A percentile compares a stretch with the other conserved stretches of the same genome.
These are phyloP conservation scores for Lichtheimia corymbifera DNA, from an alignment of 371 early-diverging fungal genomes.

Conservation along the genomic window DNA sequence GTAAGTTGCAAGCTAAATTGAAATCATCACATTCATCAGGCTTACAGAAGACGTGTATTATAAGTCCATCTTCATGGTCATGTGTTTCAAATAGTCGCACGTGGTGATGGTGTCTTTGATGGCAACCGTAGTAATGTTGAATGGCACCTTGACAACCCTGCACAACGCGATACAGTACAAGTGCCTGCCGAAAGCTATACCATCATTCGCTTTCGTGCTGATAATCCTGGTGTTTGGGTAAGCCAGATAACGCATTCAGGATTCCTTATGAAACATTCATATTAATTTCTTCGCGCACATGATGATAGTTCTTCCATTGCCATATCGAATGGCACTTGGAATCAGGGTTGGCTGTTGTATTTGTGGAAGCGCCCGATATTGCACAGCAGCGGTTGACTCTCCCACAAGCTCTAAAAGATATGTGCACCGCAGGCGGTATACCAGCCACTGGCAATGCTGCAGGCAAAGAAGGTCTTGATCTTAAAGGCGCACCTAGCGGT, in stretches of 20 bases:
- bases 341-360: slow-evolving; percentile 53
- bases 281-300: neutral
- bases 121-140: slow-evolving; percentile 33
- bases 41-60: neutral
- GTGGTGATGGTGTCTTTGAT: slow-evolving; percentile 47
- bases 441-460: slow-evolving; percentile 69
- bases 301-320: slow-evolving; percentile 63
- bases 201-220: slow-evolving; percentile 59
- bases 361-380: slow-evolving; percentile 69
- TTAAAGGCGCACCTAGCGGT: slow-evolving; percentile 52
- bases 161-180: slow-evolving; percentile 58
- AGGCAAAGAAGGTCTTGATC: slow-evolving; percentile 61
- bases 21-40: neutral
- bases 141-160: slow-evolving; percentile 57
- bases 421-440: slow-evolving; percentile 59
- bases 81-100: slow-evolving; percentile 56
- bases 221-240: slow-evolving; percentile 51
- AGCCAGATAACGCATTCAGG: neutral
- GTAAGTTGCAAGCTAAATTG: slow-evolving; percentile 16
- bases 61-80: slow-evolving; percentile 66
- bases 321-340: slow-evolving; percentile 78
- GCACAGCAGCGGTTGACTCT: slow-evolving; percentile 41
- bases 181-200: slow-evolving; percentile 51
- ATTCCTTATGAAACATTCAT: neutral
- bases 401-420: slow-evolving; percentile 42